Conservation (phyloP, 1,139 yeast species). For the Candida pseudoviswanathii region DNA sequence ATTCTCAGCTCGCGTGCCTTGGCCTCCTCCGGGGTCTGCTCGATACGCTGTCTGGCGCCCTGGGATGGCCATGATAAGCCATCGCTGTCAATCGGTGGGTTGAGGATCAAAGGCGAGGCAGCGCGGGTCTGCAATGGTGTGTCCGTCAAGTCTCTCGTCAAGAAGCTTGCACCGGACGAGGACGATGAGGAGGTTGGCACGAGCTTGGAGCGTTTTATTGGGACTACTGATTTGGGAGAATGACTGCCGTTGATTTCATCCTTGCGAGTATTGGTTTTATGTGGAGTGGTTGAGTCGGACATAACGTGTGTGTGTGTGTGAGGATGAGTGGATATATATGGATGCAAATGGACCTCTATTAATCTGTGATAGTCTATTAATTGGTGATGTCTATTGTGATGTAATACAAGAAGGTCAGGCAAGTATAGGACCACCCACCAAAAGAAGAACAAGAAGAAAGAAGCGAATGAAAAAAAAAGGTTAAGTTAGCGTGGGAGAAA, state of each 20-base stretch:
- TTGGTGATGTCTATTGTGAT: neutral
- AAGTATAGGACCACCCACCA: neutral
- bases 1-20: constrained; percentile 68
- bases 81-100: constrained; percentile 86
- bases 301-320: neutral
- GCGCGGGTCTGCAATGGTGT: constrained; percentile 75
- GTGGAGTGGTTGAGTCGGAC: neutral
- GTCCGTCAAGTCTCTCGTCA: constrained; percentile 13
- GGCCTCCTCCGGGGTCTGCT: constrained; percentile 64
- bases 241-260: constrained; percentile 2
- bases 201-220: constrained; percentile 28
- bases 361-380: neutral
- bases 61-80: constrained; percentile 92
- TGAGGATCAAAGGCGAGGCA: constrained; percentile 79
- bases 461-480: neutral
- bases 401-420: too few species aligned
- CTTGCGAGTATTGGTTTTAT: neutral
- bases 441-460: neutral
- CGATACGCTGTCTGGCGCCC: constrained; percentile 82
- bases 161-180: constrained; percentile 1
- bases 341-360: neutral
- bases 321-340: neutral
- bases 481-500: neutral
- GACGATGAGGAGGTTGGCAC: constrained; percentile 11
- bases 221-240: constrained; percentile 26